Base-by-base conservation (phyloP, 805 yeast genomes). In the Wickerhamiella domercqiae region DNA sequence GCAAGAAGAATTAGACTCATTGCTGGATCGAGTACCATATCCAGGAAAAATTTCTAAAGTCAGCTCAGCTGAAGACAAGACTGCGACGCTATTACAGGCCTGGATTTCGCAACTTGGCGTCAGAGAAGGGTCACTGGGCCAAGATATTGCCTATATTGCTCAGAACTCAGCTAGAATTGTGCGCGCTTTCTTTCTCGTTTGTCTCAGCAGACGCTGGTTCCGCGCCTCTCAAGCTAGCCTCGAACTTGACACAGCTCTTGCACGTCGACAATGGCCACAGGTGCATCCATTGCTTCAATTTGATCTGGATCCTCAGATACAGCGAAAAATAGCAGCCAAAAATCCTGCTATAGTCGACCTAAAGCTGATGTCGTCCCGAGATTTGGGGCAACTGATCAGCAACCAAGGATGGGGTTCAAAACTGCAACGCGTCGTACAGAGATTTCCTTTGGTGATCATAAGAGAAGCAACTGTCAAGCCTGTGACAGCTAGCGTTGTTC, bases 161-260 rank as follows among this genome's bases (percentile, higher is more conserved):
- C 98, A 90, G 51, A 90, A 90, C 51, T 71, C 96, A 3, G 83
- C 87, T 1, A 75, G 99, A 63, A 87, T 90, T 24, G 73, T 94
- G 47, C 71, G 97, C 19, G 95, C 98, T 0, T 63, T 93, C 35
- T 84, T 90, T 48, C 60, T 86, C 44, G 74, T 90, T 43, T 93
- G 94, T 26, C 62, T 90, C 25, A 80, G 82, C 51, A 66, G 98
- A 47, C 65, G 93, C 40, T 90, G 99, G 99, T 95, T 97, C 1
- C 56, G 61, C 5, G 74, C 84, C 43, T 68, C 90, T 35, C 71
- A 74, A 39, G 69, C 78, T 4, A 68, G 86, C 70, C 60, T 90
- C 21, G 69, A 82, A 5, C 64, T 90, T 16, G 87, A 96, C 55
- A 82, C 84, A 47, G 73, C 94, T 1, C 74, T 93, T 41, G 94